Conservation (phyloP, 208 protist genomes). For the Leishmania major region DNA sequence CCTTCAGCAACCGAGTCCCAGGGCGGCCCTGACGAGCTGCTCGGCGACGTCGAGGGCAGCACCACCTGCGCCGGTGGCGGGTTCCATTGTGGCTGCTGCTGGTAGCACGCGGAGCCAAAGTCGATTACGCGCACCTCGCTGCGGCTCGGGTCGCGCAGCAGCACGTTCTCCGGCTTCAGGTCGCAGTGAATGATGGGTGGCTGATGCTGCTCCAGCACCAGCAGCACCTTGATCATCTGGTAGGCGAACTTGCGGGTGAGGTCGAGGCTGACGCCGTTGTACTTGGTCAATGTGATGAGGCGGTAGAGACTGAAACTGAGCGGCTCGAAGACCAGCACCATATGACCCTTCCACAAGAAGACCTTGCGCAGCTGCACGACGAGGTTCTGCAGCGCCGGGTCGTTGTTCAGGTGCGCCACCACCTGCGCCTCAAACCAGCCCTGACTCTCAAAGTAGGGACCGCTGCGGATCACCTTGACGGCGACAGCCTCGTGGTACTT, state of each 20-base stretch:
- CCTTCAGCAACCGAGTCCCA: conserved; percentile 13
- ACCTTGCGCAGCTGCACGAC: conserved; percentile 82
- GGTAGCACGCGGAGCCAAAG: conserved; percentile 97
- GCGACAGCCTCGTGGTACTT: conserved; percentile 79
- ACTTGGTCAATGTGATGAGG: conserved; percentile 90
- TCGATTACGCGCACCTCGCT: conserved; percentile 97
- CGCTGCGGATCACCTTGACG: conserved; percentile 88
- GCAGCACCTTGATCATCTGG: conserved; percentile 93
- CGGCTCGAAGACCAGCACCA: conserved; percentile 98
- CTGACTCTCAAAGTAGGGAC: conserved; percentile 74
- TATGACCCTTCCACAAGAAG: conserved; percentile 90
- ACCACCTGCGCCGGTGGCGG: conserved; percentile 26
- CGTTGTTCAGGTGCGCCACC: conserved; percentile 68
- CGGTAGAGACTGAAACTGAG: conserved; percentile 97
- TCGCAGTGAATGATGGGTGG: conserved; percentile 98
- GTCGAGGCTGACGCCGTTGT: conserved; percentile 89
- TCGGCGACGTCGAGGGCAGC: conserved; percentile 27
- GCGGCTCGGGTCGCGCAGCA: conserved; percentile 86
- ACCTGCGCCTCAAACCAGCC: conserved; percentile 85
- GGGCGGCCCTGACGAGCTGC: conserved; percentile 18
- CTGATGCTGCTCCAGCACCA: conserved; percentile 87
- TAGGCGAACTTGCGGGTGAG: conserved; percentile 94
- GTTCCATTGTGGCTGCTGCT: conserved; percentile 30
- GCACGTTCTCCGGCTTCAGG: conserved; percentile 97
- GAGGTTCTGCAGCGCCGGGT: conserved; percentile 57